Conservation (phyloP, 2,329 filamentous ascomycete species). For the Lachnellula hyalina region DNA sequence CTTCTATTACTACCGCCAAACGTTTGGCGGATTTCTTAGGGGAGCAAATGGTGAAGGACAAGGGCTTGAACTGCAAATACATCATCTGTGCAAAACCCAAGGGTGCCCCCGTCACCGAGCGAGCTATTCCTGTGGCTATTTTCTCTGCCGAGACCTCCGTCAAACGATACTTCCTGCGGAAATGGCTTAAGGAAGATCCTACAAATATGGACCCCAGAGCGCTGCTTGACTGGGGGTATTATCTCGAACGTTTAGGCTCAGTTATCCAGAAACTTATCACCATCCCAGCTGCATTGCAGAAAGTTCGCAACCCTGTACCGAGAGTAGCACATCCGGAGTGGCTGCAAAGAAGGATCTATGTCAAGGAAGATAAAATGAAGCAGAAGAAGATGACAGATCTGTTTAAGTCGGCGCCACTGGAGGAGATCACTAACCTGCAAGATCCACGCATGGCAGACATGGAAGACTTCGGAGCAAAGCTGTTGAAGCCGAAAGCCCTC, state of each 20-base stretch:
- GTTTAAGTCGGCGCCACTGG: conserved; percentile 68
- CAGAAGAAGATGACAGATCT: conserved; percentile 98
- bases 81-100: conserved; percentile 88
- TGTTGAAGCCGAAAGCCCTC: conserved; percentile 60
- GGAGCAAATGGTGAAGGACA: conserved; percentile 99
- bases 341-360: conserved; percentile 88
- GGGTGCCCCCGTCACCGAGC: conserved; percentile 87
- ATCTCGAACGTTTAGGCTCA: conserved; percentile 88
- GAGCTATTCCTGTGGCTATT: conserved; percentile 91
- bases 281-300: conserved; percentile 93
- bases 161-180: conserved; percentile 84
- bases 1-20: conserved; percentile 96
- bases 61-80: conserved; percentile 98
- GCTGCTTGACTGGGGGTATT: conserved; percentile 96
- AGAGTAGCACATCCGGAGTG: conserved; percentile 93
- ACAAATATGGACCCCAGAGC: conserved; percentile 83
- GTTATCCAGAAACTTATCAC: conserved; percentile 99
- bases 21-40: conserved; percentile 93
- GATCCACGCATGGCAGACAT: conserved; percentile 58
- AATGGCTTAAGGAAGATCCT: conserved; percentile 94
- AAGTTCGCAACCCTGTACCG: conserved; percentile 89
- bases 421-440: conserved; percentile 65
- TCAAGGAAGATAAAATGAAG: conserved; percentile 95
- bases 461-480: conserved; percentile 72
- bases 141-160: conserved; percentile 89